Conservation (phyloP, 2,329 filamentous ascomycete species). For the Fusarium newnesense region DNA sequence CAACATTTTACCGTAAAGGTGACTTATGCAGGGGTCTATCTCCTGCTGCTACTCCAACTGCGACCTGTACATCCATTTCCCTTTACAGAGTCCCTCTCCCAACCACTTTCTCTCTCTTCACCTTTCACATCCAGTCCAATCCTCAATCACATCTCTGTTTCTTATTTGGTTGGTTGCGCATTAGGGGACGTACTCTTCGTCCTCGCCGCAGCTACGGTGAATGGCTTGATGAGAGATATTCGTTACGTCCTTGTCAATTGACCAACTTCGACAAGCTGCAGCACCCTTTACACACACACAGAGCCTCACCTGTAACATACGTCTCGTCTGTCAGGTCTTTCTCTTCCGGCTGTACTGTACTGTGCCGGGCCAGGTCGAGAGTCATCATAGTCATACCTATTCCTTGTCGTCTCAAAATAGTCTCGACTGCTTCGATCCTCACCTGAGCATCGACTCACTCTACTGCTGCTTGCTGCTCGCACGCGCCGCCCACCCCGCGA, state of each 20-base stretch:
- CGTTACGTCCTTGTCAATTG: slow-evolving; percentile 27
- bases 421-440: slow-evolving; percentile 33
- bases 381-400: slow-evolving; percentile 4
- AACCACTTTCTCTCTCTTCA: slow-evolving; percentile 34
- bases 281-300: slow-evolving; percentile 6
- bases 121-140: slow-evolving; percentile 14
- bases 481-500: slow-evolving; percentile 37
- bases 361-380: not conserved
- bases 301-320: slow-evolving; percentile 23
- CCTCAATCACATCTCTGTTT: slow-evolving; percentile 28
- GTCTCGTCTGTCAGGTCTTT: not conserved
- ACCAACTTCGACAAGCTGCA: not conserved
- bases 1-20: slow-evolving; percentile 1
- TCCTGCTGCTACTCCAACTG: slow-evolving; percentile 3
- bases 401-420: slow-evolving; percentile 27
- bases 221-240: slow-evolving; percentile 33
- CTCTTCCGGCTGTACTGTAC: not conserved
- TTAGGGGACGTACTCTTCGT: slow-evolving; percentile 24
- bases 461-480: slow-evolving; percentile 2
- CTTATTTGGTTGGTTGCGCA: slow-evolving; percentile 20
- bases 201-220: slow-evolving; percentile 23
- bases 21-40: slow-evolving; percentile 27
- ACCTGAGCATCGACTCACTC: slow-evolving; percentile 44
- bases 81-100: slow-evolving; percentile 36
- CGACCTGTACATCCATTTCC: slow-evolving; percentile 16